Evolutionary conservation across 2,329 filamentous ascomycete genomes (phyloP).

Genomic region (Pseudocercospora musae): DNA sequence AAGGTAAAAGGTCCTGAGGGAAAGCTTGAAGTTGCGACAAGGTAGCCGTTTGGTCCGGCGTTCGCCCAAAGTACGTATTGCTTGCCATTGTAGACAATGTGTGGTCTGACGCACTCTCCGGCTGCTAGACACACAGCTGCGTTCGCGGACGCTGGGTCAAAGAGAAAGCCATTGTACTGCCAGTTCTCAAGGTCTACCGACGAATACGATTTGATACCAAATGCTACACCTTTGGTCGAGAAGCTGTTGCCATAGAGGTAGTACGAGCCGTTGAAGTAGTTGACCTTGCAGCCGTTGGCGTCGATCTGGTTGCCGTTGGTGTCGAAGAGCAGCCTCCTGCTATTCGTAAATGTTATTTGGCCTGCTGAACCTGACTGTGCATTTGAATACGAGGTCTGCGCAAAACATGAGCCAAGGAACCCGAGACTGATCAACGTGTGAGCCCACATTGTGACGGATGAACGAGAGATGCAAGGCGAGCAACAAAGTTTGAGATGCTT

Average conservation of each 20-base stretch:
- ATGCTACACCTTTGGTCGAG: conserved; percentile 21
- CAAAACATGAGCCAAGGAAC: not conserved
- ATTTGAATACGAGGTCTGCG: not conserved
- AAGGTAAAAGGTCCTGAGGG: conserved; percentile 27
- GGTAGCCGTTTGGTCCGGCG: conserved; percentile 25
- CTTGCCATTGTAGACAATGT: conserved; percentile 25
- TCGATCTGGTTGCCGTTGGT: conserved; percentile 28
- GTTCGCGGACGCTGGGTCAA: conserved; percentile 12
- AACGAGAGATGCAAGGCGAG: not conserved
- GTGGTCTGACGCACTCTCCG: conserved; percentile 26
- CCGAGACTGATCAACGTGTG: not conserved
- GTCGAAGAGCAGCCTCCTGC: conserved; percentile 25
- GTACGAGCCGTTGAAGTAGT: conserved; percentile 26
- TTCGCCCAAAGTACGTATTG: conserved; percentile 30
- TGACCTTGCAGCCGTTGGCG: conserved; percentile 27
- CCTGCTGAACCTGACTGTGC: not conserved
- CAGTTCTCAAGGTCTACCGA: conserved; percentile 23
- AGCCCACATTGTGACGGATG: not conserved
- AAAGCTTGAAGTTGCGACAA: conserved; percentile 21
- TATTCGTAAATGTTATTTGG: conserved; percentile 25
- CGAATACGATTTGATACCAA: conserved; percentile 29
- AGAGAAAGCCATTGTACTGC: conserved; percentile 28
- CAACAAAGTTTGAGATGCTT: not conserved
- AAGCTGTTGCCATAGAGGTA: conserved; percentile 31
- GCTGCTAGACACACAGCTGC: conserved; percentile 1